Conservation (phyloP, 352 stramenopile genomes). For the Pseudoperonospora humuli region DNA sequence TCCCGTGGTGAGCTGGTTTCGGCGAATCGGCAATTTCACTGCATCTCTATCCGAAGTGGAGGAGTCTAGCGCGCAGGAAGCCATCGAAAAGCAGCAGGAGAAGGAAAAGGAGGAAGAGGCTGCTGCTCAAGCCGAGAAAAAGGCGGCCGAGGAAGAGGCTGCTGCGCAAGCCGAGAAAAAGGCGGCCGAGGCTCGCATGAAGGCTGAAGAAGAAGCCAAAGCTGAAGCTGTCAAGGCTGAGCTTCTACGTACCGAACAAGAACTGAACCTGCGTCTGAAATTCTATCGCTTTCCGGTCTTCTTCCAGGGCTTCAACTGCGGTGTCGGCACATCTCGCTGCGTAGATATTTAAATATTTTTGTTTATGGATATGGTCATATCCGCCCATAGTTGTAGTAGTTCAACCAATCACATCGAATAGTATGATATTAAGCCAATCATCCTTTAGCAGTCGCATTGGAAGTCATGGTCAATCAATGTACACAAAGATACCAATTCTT, state of each 20-base stretch:
- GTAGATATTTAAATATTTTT: too few species aligned
- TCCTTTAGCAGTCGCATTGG: too few species aligned
- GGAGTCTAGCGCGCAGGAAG: conserved; percentile 7
- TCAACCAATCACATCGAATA: too few species aligned
- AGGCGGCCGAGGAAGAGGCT: conserved; percentile 7
- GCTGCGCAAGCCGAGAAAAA: conserved; percentile 4
- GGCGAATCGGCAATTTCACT: conserved; percentile 23
- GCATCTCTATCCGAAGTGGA: conserved; percentile 10
- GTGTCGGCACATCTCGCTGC: conserved; percentile 19
- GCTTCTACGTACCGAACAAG: conserved; percentile 17
- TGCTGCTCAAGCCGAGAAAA: conserved; percentile 7
- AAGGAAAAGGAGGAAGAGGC: conserved; percentile 13
- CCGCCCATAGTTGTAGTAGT: too few species aligned
- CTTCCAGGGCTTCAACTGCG: conserved; percentile 28
- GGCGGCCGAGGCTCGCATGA: neutral
- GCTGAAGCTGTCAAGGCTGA: conserved; percentile 11
- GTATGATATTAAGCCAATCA: too few species aligned
- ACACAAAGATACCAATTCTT: too few species aligned
- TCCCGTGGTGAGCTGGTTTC: conserved; percentile 24
- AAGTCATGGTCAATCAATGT: too few species aligned
- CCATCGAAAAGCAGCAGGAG: conserved; percentile 7
- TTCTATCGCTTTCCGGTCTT: conserved; percentile 28
- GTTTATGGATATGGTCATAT: too few species aligned
- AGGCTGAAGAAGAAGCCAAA: conserved; percentile 9
- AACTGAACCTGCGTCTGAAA: conserved; percentile 21